Conservation (phyloP, 306 rosid genomes). For the Castanea sativa region DNA sequence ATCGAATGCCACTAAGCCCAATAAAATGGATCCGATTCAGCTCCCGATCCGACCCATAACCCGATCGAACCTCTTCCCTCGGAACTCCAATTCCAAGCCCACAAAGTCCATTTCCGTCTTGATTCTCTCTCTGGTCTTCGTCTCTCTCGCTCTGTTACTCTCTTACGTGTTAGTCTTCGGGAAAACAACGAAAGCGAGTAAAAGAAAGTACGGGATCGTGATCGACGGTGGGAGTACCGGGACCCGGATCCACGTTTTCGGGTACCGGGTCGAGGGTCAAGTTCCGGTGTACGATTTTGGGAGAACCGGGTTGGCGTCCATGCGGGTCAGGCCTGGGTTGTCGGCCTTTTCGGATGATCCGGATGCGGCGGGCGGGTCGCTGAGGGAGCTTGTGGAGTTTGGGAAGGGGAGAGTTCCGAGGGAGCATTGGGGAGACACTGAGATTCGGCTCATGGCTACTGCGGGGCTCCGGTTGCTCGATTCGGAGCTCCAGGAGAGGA, state of each 20-base stretch:
- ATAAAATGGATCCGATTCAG: slow-evolving; percentile 66
- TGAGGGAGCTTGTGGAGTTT: slow-evolving; percentile 64
- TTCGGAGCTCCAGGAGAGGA: slow-evolving; percentile 42
- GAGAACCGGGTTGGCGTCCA: slow-evolving; percentile 45
- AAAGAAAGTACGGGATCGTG: slow-evolving; percentile 51
- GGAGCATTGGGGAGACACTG: slow-evolving; percentile 65
- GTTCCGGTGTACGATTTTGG: slow-evolving; percentile 49
- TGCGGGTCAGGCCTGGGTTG: slow-evolving; percentile 79
- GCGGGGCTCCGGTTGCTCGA: slow-evolving; percentile 83
- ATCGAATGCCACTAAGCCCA: slow-evolving; percentile 34
- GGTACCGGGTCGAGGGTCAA: slow-evolving; percentile 26
- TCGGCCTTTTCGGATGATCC: slow-evolving; percentile 64
- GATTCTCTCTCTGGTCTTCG: slow-evolving; percentile 18
- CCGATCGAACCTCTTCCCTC: slow-evolving; percentile 66
- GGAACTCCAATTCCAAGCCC: slow-evolving; percentile 38
- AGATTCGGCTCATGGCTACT: slow-evolving; percentile 89
- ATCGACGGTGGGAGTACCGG: slow-evolving; percentile 97
- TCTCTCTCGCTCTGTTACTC: slow-evolving; percentile 34
- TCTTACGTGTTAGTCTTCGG: slow-evolving; percentile 27
- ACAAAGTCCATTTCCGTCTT: slow-evolving; percentile 21
- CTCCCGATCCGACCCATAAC: slow-evolving; percentile 52
- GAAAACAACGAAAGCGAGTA: slow-evolving; percentile 2
- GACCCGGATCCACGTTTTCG: slow-evolving; percentile 72
- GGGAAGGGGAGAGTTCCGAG: slow-evolving; percentile 62
- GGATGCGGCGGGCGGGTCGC: slow-evolving; percentile 53